Base-by-base conservation (phyloP, 805 yeast genomes). In the Kluyveromyces starmeri region DNA sequence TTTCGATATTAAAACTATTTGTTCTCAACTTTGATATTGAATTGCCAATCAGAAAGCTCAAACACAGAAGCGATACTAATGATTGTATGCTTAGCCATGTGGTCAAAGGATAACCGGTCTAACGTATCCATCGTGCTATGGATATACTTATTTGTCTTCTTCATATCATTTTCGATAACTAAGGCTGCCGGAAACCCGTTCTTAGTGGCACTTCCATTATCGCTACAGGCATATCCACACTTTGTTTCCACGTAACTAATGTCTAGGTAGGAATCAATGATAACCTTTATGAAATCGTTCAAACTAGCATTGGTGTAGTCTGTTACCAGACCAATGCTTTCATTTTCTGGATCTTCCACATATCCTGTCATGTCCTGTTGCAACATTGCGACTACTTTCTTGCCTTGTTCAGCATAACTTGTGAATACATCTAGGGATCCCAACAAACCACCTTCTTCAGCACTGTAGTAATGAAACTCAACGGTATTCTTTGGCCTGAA, bases 361-460 rank as follows among this genome's bases (percentile, higher is more conserved):
- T 67, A 84, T 0, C 95, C 96, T 3, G 95, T 82, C 95, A 88
- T 88, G 55, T 89, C 98, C 55, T 85, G 94, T 59, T 89, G 96
- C 25, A 89, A 64, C 92, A 86, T 80, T 4, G 88, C 86, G 20
- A 76, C 70, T 15, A 89, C 85, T 6, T 68, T 62, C 30, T 60
- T 61, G 20, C 64, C 61, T 12, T 53, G 46, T 8, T 61, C 52
- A 50, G 82, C 82, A 17, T 61, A 55, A 8, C 38, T 27, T 7
- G 71, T 58, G 55, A 83, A 83, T 8, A 89, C 72, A 41, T 83
- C 95, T 43, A 75, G 68, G 4, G 95, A 84, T 1, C 97, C 97
- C 35, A 83, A 64, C 37, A 84, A 62, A 0, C 96, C 96, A 40
- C 84, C 86, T 66, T 89, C 97, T 62, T 89, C 97, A 2, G 95